phyloP scores from a whole-genome alignment of 202 grass and related monocot species.

The Setaria viridis region DNA sequence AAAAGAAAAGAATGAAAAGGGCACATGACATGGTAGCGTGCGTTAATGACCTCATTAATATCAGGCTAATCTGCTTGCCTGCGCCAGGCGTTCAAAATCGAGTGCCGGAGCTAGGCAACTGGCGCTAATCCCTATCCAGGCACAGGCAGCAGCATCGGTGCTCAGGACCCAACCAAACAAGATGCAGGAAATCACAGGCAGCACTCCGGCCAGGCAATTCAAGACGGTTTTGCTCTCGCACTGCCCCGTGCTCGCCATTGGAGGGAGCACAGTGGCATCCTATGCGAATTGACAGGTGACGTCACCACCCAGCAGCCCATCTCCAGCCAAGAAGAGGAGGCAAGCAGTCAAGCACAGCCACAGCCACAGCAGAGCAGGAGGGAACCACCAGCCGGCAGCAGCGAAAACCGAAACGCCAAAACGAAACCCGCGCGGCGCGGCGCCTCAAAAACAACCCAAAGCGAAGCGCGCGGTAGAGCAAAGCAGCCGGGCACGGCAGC shows the following conservation, averaged over 20 bases:
- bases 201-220: too few relatives aligned
- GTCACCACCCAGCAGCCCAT: neutral
- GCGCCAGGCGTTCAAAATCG: too few relatives aligned
- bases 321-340: neutral
- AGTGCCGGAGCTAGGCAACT: too few relatives aligned
- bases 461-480: constrained; percentile 14
- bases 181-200: too few relatives aligned
- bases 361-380: neutral
- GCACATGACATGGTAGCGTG: too few relatives aligned
- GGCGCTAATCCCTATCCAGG: too few relatives aligned
- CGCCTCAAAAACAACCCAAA: constrained; percentile 58
- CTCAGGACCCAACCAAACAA: too few relatives aligned
- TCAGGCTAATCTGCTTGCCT: too few relatives aligned
- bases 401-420: constrained; percentile 25
- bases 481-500: neutral
- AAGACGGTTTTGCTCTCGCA: neutral
- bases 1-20: too few relatives aligned
- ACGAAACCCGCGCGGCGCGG: constrained; percentile 24
- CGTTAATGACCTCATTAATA: too few relatives aligned
- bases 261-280: neutral
- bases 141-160: too few relatives aligned
- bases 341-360: neutral
- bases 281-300: neutral
- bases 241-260: neutral
- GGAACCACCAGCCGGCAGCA: neutral